Evolutionary conservation across 2,329 filamentous ascomycete genomes (phyloP).

Genomic region (Aspergillus quadrilineatus): DNA sequence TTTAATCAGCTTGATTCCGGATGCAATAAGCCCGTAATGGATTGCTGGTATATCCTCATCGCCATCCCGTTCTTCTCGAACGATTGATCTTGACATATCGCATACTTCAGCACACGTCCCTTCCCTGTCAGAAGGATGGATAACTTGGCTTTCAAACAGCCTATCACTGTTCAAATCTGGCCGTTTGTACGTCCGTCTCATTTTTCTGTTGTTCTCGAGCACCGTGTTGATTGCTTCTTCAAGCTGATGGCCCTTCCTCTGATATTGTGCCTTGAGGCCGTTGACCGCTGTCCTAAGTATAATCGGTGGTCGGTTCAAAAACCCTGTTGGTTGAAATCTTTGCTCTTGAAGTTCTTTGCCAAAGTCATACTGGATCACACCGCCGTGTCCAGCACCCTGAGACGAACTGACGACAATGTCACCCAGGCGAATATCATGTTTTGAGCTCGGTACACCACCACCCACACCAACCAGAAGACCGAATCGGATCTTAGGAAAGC

Average conservation of each 20-base stretch:
- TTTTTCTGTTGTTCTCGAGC: not conserved
- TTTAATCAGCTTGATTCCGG: constrained; percentile 19
- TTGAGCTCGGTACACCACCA: constrained; percentile 19
- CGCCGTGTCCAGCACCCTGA: not conserved
- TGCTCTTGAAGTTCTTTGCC: constrained; percentile 1
- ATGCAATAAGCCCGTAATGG: constrained; percentile 18
- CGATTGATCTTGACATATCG: not conserved
- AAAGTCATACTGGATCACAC: not conserved
- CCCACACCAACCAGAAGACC: constrained; percentile 25
- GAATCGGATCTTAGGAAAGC: constrained; percentile 21
- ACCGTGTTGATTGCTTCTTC: not conserved
- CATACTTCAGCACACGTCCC: not conserved
- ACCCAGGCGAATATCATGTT: not conserved
- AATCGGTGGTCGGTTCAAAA: constrained; percentile 1
- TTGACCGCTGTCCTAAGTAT: not conserved
- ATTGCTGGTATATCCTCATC: not conserved
- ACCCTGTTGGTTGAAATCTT: not conserved
- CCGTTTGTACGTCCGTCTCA: not conserved
- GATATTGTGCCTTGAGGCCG: not conserved
- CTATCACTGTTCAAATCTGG: not conserved
- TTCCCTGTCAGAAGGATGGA: not conserved
- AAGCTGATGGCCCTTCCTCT: not conserved
- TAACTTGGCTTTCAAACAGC: not conserved
- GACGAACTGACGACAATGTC: constrained; percentile 1
- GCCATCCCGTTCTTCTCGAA: not conserved